Evolutionary conservation across 345 rosid genomes (phyloP).

Genomic region (Populus deltoides): DNA sequence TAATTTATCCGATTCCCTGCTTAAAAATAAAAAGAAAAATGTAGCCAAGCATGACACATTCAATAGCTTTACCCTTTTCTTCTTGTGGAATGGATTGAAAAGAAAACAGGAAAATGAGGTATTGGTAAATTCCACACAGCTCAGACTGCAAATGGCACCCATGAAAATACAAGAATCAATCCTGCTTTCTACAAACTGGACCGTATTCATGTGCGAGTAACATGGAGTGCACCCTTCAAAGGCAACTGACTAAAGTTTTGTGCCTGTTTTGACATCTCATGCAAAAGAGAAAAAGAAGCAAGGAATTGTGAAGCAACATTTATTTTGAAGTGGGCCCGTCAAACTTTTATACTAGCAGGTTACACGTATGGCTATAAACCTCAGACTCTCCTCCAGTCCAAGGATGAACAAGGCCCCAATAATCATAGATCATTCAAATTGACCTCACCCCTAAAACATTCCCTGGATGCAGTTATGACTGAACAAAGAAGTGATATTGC

Average conservation of each 20-base stretch:
- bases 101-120: background rate
- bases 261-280: background rate
- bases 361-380: background rate
- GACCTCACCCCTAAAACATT: background rate
- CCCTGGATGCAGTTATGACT: background rate
- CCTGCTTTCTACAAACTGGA: background rate
- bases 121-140: no score
- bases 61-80: background rate
- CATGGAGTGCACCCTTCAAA: background rate
- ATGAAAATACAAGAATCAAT: background rate
- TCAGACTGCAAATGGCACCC: background rate
- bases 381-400: background rate
- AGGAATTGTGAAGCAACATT: background rate
- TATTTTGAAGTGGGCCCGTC: background rate
- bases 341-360: background rate
- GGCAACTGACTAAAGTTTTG: background rate
- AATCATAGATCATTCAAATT: background rate
- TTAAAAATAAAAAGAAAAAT: background rate
- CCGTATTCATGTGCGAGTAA: background rate
- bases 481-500: background rate
- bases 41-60: background rate
- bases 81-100: background rate
- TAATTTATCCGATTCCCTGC: conserved; percentile 66
- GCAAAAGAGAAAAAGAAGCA: background rate
- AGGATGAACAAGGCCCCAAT: background rate